These are phyloP conservation scores for Pharus latifolius DNA, from an alignment of 176 grass and related monocot species.

Conservation along the genomic window DNA sequence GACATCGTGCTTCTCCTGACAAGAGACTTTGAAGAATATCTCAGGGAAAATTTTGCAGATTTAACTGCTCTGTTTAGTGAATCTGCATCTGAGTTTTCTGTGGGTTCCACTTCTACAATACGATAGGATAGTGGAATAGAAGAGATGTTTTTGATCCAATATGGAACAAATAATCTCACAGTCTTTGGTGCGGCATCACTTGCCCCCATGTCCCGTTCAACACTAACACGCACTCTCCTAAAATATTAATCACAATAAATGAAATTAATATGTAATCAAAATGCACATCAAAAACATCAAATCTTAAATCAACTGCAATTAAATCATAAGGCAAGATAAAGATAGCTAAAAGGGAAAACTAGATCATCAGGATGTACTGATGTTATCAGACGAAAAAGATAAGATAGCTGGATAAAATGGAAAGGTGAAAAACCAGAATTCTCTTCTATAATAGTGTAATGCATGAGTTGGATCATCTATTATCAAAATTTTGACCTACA, in stretches of 20 bases:
- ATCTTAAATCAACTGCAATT: not conserved
- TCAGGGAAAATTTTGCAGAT: conserved; percentile 82
- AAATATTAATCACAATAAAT: conserved; percentile 6
- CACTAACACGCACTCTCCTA: conserved; percentile 84
- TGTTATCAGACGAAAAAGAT: not conserved
- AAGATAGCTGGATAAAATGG: not conserved
- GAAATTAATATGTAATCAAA: conserved; percentile 18
- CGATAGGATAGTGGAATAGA: conserved; percentile 67
- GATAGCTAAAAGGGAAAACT: not conserved
- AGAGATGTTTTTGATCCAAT: conserved; percentile 95
- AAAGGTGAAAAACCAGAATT: not conserved
- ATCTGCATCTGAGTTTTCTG: conserved; percentile 59
- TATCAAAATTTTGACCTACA: no score
- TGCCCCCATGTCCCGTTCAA: conserved; percentile 84
- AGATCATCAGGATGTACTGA: not conserved
- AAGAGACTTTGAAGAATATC: conserved; percentile 82
- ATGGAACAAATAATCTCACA: conserved; percentile 90
- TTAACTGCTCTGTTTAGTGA: conserved; percentile 57
- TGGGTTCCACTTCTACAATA: conserved; percentile 65
- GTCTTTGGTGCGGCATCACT: conserved; percentile 83
- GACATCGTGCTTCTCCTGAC: conserved; percentile 42
- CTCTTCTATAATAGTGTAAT: not conserved
- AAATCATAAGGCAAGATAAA: no score
- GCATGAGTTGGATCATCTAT: no score
- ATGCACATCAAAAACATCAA: not conserved